Evolutionary conservation across 1,284 basidiomycete genomes (phyloP).

Genomic region (Neonothopanus nambi): DNA sequence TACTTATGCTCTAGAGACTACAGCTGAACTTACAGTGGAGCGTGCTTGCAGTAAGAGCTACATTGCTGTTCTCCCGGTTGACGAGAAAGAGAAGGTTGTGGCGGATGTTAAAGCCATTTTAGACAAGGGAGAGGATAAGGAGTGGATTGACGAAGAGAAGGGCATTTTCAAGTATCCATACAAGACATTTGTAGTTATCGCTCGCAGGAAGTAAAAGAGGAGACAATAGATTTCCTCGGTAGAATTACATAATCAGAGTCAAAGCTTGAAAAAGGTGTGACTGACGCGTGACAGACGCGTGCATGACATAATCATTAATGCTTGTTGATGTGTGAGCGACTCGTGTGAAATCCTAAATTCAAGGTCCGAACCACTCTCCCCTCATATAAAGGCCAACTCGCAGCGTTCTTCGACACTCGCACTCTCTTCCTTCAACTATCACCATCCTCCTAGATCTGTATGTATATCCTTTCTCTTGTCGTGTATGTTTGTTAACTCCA

Average conservation of each 20-base stretch:
- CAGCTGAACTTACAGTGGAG: slow-evolving; percentile 53
- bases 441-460: too few relatives aligned
- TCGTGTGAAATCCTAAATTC: neutral
- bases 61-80: slow-evolving; percentile 56
- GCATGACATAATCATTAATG: too few relatives aligned
- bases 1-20: slow-evolving; percentile 47
- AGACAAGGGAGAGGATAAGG: slow-evolving; percentile 37
- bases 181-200: slow-evolving; percentile 40
- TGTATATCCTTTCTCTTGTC: too few relatives aligned
- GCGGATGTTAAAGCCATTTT: slow-evolving; percentile 52
- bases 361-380: neutral
- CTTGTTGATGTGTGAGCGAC: too few relatives aligned
- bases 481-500: too few relatives aligned
- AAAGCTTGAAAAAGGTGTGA: too few relatives aligned
- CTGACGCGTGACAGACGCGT: too few relatives aligned
- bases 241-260: too few relatives aligned
- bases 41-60: slow-evolving; percentile 76
- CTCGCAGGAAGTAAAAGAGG: slow-evolving; percentile 37
- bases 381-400: neutral
- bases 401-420: neutral
- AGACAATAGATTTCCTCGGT: neutral
- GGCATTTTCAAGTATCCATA: slow-evolving; percentile 52
- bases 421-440: neutral
- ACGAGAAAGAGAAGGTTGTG: slow-evolving; percentile 51
- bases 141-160: slow-evolving; percentile 45